phyloP scores from a whole-genome alignment of 768 basidiomycete species.

The Termitomyces sp. region DNA sequence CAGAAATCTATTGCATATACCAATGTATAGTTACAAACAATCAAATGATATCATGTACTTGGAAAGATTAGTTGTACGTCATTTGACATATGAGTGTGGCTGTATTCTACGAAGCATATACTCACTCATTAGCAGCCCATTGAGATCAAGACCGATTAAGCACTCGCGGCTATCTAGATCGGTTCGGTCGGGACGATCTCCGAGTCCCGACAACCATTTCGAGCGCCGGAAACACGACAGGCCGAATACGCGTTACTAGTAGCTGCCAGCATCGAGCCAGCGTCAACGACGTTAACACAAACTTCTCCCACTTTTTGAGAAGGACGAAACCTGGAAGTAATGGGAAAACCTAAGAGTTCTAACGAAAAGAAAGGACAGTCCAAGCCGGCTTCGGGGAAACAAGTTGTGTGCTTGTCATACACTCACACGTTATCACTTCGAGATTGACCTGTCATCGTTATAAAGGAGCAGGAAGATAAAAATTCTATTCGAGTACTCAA shows the following conservation, averaged over 20 bases:
- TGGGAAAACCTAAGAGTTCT: neutral
- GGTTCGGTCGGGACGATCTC: neutral
- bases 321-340: neutral
- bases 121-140: neutral
- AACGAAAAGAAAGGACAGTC: slow-evolving; percentile 9
- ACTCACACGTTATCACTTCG: neutral
- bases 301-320: neutral
- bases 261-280: neutral
- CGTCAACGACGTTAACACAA: neutral
- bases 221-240: too few relatives aligned
- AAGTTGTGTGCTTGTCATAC: slow-evolving; percentile 1
- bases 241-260: neutral
- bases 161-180: neutral
- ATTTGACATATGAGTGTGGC: too few relatives aligned
- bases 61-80: too few relatives aligned
- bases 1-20: neutral
- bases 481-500: neutral
- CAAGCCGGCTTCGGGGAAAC: slow-evolving; percentile 1
- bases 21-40: neutral
- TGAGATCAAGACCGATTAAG: too few relatives aligned
- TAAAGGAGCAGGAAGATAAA: neutral
- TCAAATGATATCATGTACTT: neutral
- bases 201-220: neutral
- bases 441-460: neutral
- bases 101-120: neutral